Evolutionary conservation across 2,329 filamentous ascomycete genomes (phyloP), one percentile per base, ranked within the genome.

Genomic region (Didymella keratinophila): DNA sequence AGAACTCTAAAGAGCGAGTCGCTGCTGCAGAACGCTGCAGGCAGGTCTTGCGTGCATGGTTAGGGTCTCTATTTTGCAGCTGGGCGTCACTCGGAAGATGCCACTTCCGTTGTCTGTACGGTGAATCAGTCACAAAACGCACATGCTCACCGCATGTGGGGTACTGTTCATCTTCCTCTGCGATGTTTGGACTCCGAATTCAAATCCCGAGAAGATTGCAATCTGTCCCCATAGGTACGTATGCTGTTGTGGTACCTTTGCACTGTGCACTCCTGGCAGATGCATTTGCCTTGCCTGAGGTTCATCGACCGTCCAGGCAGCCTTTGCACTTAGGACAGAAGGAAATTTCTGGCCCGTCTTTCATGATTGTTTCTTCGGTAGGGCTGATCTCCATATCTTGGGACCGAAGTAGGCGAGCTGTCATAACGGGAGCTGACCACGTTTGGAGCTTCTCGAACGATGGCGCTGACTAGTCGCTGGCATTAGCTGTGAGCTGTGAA

Each of bases 391-490:
- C n/a, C 12, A 50, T 34, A 51, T 42, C 25, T 39, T 46, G 46
- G 50, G 45, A 45, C 44, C 41, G 34, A 51, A 54, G n/a, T 34
- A 46, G 46, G 41, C 56, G 51, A 52, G 45, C 50, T 58, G 50
- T 58, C 45, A 54, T 10, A 8, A 27, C 46, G 41, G 51, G 46
- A 34, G 45, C 45, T 58, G 50, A 18, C 16, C 30, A 46, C 9
- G 20, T 34, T 45, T 46, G 25, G 36, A 50, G 42, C 44, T 46
- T 50, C 30, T 53, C n/a, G 20, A 28, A 18, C 14, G 5, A 20
- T 28, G 11, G 32, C 30, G 10, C 37, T 45, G 32, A 11, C 11
- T 21, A 41, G 20, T 28, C 20, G 25, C 20, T 47, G 27, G n/a
- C 9, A 18, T 57, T 36, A 28, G 27, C 32, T 12, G 32, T 39